These are phyloP conservation scores for Biscutella auriculata DNA, from an alignment of 441 rosid genomes.

Conservation along the genomic window DNA sequence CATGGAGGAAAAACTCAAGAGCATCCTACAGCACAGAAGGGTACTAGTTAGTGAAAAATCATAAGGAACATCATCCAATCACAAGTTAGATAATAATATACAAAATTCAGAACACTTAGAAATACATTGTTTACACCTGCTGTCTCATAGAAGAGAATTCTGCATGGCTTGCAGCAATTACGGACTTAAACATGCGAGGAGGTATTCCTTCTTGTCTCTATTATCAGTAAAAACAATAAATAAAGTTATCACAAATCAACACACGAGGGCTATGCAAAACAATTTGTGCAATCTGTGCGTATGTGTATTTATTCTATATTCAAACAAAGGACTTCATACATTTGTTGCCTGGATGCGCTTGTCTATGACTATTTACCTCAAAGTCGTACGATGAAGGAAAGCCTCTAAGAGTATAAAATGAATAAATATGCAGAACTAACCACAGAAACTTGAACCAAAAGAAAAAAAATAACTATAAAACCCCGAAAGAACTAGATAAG, in stretches of 20 bases:
- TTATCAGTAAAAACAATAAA: constrained; percentile 12
- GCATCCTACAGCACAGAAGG: constrained; percentile 59
- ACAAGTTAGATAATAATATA: background rate
- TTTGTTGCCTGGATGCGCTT: background rate
- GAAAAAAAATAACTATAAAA: too few relatives aligned
- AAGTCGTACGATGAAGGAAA: background rate
- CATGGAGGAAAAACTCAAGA: constrained; percentile 84
- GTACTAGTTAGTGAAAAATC: constrained; percentile 3
- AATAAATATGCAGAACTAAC: background rate
- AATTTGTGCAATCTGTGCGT: background rate
- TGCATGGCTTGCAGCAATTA: constrained; percentile 87
- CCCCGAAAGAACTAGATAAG: background rate
- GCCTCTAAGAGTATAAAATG: background rate
- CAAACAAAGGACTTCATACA: background rate
- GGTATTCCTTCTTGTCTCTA: constrained; percentile 89
- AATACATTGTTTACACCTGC: constrained; percentile 43
- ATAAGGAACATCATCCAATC: background rate
- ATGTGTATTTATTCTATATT: background rate
- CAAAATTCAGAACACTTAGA: background rate
- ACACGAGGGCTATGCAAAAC: background rate
- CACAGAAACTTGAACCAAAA: background rate
- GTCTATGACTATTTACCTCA: background rate
- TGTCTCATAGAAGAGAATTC: constrained; percentile 96
- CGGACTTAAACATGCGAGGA: constrained; percentile 93
- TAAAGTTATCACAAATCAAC: constrained; percentile 6